Percentiles rank a stretch among this genome's conserved stretches.
Conservation (phyloP, 305 asterid species). For the Fraxinus platypoda region DNA sequence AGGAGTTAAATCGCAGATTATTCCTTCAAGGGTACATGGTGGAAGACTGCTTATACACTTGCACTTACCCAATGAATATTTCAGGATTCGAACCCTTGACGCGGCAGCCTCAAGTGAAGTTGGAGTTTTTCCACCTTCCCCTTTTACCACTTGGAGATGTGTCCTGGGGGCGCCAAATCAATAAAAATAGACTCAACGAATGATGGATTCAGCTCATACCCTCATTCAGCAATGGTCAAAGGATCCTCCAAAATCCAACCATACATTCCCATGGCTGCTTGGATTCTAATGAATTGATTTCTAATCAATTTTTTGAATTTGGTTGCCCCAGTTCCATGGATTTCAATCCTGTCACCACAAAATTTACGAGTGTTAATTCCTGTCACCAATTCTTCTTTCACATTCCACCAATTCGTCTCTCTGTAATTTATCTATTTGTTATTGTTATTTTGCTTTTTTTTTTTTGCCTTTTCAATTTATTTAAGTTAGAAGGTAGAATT, state of each 20-base stretch:
- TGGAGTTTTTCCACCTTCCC: too few species aligned
- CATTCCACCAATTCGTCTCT: not conserved
- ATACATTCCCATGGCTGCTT: not conserved
- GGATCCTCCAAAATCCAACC: not conserved
- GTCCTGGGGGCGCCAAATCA: too few species aligned
- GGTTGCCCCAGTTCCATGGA: not conserved
- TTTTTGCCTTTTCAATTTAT: not conserved
- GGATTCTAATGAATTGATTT: not conserved
- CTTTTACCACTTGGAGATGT: too few species aligned
- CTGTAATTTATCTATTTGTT: not conserved
- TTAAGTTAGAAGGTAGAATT: not conserved
- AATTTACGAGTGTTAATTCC: not conserved
- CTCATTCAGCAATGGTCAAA: not conserved
- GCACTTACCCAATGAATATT: too few species aligned
- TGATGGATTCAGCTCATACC: not conserved
- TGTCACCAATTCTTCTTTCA: not conserved
- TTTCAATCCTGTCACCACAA: not conserved
- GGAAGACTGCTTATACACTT: too few species aligned
- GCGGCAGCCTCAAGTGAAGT: too few species aligned
- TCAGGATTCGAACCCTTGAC: too few species aligned
- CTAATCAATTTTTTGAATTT: not conserved
- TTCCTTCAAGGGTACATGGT: too few species aligned
- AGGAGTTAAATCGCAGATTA: too few species aligned
- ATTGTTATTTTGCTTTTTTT: too few species aligned
- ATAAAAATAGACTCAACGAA: not conserved